These are phyloP conservation scores for Allium fistulosum DNA, from an alignment of 106 monocot genomes.

Conservation along the genomic window DNA sequence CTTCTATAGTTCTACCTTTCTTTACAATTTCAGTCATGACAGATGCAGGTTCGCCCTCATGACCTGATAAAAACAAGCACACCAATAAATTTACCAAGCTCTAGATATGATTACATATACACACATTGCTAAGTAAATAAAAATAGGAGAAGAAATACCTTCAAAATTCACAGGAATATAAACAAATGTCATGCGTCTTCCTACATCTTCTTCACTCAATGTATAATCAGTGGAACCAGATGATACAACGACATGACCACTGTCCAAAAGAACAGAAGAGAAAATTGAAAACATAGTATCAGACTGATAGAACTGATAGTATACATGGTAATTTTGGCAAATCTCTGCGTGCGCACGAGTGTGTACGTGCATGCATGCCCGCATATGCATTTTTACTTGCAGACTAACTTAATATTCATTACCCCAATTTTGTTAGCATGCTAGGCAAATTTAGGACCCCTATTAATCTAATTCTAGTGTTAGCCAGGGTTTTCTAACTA, in stretches of 20 bases:
- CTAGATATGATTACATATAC: no score
- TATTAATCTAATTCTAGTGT: no score
- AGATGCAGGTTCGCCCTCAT: conserved; percentile 66
- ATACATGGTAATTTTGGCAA: no score
- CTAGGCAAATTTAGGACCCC: no score
- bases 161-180: conserved; percentile 82
- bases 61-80: conserved; percentile 33
- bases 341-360: no score
- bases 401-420: no score
- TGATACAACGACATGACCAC: conserved; percentile 48
- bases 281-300: neutral
- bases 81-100: no score
- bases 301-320: no score
- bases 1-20: conserved; percentile 44
- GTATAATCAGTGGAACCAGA: conserved; percentile 67
- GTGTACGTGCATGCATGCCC: no score
- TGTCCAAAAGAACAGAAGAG: conserved; percentile 17
- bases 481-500: no score
- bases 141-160: conserved; percentile 34
- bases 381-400: no score
- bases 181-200: conserved; percentile 51
- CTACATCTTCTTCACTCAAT: conserved; percentile 78
- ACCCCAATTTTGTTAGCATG: no score
- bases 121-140: neutral
- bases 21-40: conserved; percentile 58